Conservation (phyloP, 495 filamentous ascomycete genomes). For the Daldinia caldariorum region DNA sequence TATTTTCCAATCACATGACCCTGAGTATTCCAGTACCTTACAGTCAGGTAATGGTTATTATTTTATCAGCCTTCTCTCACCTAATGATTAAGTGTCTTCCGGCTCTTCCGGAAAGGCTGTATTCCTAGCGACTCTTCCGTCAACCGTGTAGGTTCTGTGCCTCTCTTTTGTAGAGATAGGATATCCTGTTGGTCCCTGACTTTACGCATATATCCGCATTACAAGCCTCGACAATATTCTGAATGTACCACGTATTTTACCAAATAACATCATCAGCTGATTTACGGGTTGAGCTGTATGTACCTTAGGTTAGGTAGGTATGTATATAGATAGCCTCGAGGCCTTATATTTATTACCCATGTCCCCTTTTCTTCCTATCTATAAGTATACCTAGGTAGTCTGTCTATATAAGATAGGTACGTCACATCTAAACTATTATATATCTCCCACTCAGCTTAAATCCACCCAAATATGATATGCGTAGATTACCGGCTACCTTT, state of each 20-base stretch:
- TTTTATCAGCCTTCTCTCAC: too few relatives aligned
- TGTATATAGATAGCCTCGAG: neutral
- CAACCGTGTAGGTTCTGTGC: too few relatives aligned
- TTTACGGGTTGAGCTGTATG: neutral
- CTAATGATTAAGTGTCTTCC: too few relatives aligned
- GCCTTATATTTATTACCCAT: neutral
- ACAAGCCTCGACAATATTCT: neutral
- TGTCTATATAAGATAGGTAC: neutral
- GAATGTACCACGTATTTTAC: neutral
- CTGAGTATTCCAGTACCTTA: too few relatives aligned
- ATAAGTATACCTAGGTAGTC: too few relatives aligned
- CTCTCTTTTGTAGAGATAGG: too few relatives aligned
- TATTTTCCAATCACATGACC: too few relatives aligned
- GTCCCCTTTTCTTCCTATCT: neutral
- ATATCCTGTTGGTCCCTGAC: too few relatives aligned
- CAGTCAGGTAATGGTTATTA: too few relatives aligned
- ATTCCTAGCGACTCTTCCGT: too few relatives aligned
- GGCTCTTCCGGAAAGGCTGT: too few relatives aligned
- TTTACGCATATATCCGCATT: neutral
- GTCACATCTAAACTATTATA: neutral
- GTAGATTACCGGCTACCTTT: slow-evolving; percentile 16
- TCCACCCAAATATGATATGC: neutral
- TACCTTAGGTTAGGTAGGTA: too few relatives aligned
- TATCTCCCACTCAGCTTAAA: neutral
- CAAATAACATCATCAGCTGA: neutral